A percentile compares a stretch with the other conserved stretches of the same genome.
These are phyloP conservation scores for Penicillium egyptiacum DNA, from an alignment of 495 filamentous ascomycete species.

Conservation along the genomic window DNA sequence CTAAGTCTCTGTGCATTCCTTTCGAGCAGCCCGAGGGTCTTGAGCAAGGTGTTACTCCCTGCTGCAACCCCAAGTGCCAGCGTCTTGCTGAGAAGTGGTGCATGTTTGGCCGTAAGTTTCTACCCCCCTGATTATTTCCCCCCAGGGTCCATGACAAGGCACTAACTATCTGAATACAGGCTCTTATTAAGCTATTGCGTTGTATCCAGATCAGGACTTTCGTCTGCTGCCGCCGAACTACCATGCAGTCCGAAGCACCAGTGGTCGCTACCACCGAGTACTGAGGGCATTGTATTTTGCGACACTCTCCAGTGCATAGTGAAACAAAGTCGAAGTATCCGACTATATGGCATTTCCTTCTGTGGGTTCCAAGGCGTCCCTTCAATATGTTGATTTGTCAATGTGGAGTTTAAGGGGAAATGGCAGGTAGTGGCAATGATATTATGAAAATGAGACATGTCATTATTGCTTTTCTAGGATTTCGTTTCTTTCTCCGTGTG, in stretches of 20 bases:
- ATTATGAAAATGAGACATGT: conserved; percentile 14
- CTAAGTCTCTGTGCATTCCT: conserved; percentile 96
- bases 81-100: conserved; percentile 74
- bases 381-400: conserved; percentile 3
- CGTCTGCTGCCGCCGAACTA: neutral
- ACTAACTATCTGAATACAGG: conserved; percentile 15
- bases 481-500: neutral
- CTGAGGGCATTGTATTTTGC: neutral
- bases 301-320: conserved; percentile 5
- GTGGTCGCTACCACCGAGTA: neutral
- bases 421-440: conserved; percentile 14
- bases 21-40: conserved; percentile 90
- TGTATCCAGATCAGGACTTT: neutral
- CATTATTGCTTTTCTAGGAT: conserved; percentile 6
- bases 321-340: neutral
- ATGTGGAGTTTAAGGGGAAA: conserved; percentile 9
- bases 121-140: neutral
- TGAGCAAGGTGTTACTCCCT: conserved; percentile 78
- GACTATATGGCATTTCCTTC: conserved; percentile 6
- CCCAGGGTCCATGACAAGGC: neutral
- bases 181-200: conserved; percentile 25
- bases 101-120: conserved; percentile 70
- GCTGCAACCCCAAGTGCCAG: conserved; percentile 80
- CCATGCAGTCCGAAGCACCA: neutral
- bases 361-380: conserved; percentile 4